phyloP scores from a whole-genome alignment of 1,284 basidiomycete genomes.

The Microbotryomycetes sp. region DNA sequence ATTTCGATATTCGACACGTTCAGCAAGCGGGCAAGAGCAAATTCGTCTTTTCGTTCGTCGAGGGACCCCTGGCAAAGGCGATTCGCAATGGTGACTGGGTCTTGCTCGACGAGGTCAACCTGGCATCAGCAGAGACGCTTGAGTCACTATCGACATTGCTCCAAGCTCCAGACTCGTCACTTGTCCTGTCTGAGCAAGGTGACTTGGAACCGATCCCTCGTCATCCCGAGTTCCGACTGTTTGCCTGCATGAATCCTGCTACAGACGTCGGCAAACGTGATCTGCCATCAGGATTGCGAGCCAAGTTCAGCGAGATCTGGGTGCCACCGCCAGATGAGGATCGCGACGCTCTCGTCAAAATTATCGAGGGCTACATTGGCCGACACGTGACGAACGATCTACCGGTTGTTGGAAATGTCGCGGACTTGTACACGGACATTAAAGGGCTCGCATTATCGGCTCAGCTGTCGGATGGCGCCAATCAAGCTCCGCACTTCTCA shows the following conservation, averaged over 20 bases:
- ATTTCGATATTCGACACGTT: constrained; percentile 81
- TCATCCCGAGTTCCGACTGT: constrained; percentile 91
- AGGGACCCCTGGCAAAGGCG: constrained; percentile 92
- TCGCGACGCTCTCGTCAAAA: constrained; percentile 78
- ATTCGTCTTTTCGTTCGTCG: constrained; percentile 89
- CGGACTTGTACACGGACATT: constrained; percentile 81
- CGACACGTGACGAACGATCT: constrained; percentile 76
- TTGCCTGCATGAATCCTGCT: constrained; percentile 99
- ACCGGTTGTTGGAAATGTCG: constrained; percentile 80
- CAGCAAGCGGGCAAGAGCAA: constrained; percentile 58
- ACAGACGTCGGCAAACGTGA: constrained; percentile 99
- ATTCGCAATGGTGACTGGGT: constrained; percentile 88
- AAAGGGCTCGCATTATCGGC: constrained; percentile 71
- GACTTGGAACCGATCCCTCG: constrained; percentile 83
- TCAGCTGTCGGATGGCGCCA: constrained; percentile 89
- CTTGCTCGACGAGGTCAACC: constrained; percentile 91
- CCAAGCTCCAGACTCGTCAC: constrained; percentile 75
- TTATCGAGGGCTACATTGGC: constrained; percentile 87
- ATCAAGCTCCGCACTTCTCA: constrained; percentile 92
- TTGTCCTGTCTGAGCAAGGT: constrained; percentile 90
- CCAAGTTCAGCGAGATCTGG: constrained; percentile 92
- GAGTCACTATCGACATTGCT: constrained; percentile 86
- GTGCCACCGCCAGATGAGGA: constrained; percentile 90
- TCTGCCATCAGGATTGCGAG: constrained; percentile 80
- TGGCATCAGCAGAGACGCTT: constrained; percentile 89